phyloP scores from a whole-genome alignment of 768 basidiomycete genomes.

The Mycena haematopus region DNA sequence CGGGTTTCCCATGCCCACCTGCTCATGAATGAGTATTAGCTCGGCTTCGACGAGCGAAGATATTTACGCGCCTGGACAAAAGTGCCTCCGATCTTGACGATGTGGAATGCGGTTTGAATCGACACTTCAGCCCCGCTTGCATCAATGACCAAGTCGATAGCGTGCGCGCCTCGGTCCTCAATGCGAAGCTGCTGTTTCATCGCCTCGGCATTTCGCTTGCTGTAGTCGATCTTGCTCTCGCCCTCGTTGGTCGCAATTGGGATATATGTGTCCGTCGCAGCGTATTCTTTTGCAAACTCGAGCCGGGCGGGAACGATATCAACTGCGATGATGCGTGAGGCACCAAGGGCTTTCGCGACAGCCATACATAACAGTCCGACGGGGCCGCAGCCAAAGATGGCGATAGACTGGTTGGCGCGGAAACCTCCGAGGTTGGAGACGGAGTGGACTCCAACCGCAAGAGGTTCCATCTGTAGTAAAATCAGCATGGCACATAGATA shows the following conservation, averaged over 20 bases:
- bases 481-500: slow-evolving; percentile 3
- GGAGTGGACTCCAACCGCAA: slow-evolving; percentile 91
- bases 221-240: slow-evolving; percentile 75
- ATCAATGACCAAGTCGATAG: slow-evolving; percentile 88
- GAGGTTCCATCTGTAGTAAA: slow-evolving; percentile 80
- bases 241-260: slow-evolving; percentile 66
- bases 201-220: slow-evolving; percentile 68
- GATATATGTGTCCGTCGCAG: slow-evolving; percentile 76
- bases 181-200: slow-evolving; percentile 73
- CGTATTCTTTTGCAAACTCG: slow-evolving; percentile 85
- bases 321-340: slow-evolving; percentile 81
- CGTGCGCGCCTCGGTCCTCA: slow-evolving; percentile 69
- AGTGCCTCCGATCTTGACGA: slow-evolving; percentile 79
- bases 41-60: not conserved
- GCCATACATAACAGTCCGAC: slow-evolving; percentile 92
- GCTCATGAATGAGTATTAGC: slow-evolving; percentile 38
- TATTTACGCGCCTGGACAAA: slow-evolving; percentile 61
- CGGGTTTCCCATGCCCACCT: slow-evolving; percentile 84
- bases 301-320: slow-evolving; percentile 81
- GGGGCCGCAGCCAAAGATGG: slow-evolving; percentile 90
- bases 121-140: slow-evolving; percentile 93
- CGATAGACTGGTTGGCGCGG: slow-evolving; percentile 76
- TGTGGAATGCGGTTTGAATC: slow-evolving; percentile 82
- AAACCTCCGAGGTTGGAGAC: slow-evolving; percentile 79
- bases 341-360: slow-evolving; percentile 93